A percentile compares a stretch with the other conserved stretches of the same genome.
These are phyloP conservation scores for Coniosporium apollinis DNA, from an alignment of 495 filamentous ascomycete genomes.

Conservation along the genomic window DNA sequence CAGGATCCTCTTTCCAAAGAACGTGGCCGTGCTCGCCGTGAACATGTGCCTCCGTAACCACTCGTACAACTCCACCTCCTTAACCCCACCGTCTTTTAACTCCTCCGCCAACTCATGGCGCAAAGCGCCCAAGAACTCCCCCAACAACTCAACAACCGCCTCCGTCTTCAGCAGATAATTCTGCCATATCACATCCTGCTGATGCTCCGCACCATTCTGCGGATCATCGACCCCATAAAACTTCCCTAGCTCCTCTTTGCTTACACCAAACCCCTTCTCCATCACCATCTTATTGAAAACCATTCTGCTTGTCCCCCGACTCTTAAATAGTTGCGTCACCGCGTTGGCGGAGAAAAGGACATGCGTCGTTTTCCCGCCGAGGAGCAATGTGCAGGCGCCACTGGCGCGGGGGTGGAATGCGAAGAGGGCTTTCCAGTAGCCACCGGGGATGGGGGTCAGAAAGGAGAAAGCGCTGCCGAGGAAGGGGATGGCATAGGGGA, in stretches of 20 bases:
- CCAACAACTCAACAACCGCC: slow-evolving; percentile 11
- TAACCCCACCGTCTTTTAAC: slow-evolving; percentile 2
- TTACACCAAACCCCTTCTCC: not conserved
- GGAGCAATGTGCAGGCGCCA: slow-evolving; percentile 11
- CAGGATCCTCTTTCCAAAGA: slow-evolving; percentile 13
- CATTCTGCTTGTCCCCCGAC: slow-evolving; percentile 4
- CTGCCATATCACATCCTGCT: slow-evolving; percentile 10
- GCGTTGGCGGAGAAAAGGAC: slow-evolving; percentile 11
- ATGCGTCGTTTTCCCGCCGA: slow-evolving; percentile 10
- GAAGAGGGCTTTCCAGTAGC: slow-evolving; percentile 12
- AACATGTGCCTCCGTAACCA: slow-evolving; percentile 14
- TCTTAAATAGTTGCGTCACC: slow-evolving; percentile 11
- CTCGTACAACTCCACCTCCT: slow-evolving; percentile 9
- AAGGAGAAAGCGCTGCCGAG: slow-evolving; percentile 12
- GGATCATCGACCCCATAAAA: no score
- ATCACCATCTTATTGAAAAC: slow-evolving; percentile 10
- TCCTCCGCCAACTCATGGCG: slow-evolving; percentile 6
- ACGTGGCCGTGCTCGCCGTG: slow-evolving; percentile 9
- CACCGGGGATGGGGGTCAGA: slow-evolving; percentile 4
- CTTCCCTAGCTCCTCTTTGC: slow-evolving; percentile 2
- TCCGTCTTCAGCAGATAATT: slow-evolving; percentile 11
- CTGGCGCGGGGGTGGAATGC: slow-evolving; percentile 5
- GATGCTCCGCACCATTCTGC: slow-evolving; percentile 5
- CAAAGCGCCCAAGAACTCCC: slow-evolving; percentile 2
- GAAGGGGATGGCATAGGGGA: slow-evolving; percentile 14